Base-by-base conservation (phyloP, 441 rosid species). In the Arabidopsis hybrid region DNA sequence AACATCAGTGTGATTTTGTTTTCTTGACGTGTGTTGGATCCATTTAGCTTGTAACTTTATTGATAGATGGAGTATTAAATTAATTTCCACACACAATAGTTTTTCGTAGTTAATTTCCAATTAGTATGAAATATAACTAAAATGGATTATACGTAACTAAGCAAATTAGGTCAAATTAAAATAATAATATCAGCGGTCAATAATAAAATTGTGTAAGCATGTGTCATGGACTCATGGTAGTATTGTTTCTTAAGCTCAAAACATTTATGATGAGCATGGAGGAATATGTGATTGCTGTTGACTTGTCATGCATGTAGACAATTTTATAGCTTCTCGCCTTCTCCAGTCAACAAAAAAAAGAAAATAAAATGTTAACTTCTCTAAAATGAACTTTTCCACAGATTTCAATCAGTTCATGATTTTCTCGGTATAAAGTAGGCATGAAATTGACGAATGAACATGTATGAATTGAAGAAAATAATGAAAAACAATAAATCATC, bases 271-370 rank as follows among this genome's bases (percentile, higher is more conserved):
- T 18, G 47, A 1, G 31, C 1, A 9, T 12, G 2, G 12, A 45
- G 2, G 21, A 69, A 45, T 43, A 42, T 69, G 56, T 17, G 35
- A 43, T 57, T 13, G 46, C 36, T 49, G 50, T 38, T 60, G 67
- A 60, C 59, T 49, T 70, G 9, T 49, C 58, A 36, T 58, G 50
- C 39, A 70, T 59, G 29, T 35, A 46, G 4, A 35, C 57, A 59
- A n/a, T 32, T 36, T 45, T 35, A 8, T 3, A 11, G 42, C 40
- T 55, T 31, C 13, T n/a, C n/a, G 21, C 21, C 21, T 18, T 26
- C 2, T 53, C 53, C 50, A 45, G 18, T 45, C 50, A 45, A 34
- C 36, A 34, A 45, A 1, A 6, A 45, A 0, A 14, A 47, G 1
- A 6, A 26, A 45, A 0, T 1, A 47, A 17, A 3, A 47, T 3